Percentiles rank a stretch among this genome's conserved stretches.
phyloP scores from a whole-genome alignment of 163 green algal species.

The Trebouxia gelatinosa region DNA sequence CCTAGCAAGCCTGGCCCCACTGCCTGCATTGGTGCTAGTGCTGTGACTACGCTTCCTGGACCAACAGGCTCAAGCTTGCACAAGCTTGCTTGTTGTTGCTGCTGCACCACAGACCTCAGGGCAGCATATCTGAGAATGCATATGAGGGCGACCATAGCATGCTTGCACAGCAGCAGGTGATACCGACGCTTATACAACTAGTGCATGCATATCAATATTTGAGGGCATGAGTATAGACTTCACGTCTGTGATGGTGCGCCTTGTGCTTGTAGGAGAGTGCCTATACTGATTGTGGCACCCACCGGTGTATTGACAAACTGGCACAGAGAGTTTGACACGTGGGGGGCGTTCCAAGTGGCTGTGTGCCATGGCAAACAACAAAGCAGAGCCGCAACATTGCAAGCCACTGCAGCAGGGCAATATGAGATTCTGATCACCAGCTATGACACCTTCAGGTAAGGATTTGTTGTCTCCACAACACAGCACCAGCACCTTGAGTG shows the following conservation, averaged over 20 bases:
- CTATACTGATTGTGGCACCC: slow-evolving; percentile 64
- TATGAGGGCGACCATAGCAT: too few species aligned
- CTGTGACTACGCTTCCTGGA: slow-evolving; percentile 65
- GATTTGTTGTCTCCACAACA: background rate
- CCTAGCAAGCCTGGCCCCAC: too few species aligned
- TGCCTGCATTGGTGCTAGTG: slow-evolving; percentile 32
- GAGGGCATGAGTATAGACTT: too few species aligned
- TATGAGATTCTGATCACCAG: slow-evolving; percentile 55
- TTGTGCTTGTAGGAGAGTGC: slow-evolving; percentile 30
- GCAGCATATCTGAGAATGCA: too few species aligned
- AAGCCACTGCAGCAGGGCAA: slow-evolving; percentile 9
- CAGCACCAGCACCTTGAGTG: background rate
- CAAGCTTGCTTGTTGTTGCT: too few species aligned
- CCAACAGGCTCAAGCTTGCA: slow-evolving; percentile 37
- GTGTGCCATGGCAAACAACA: slow-evolving; percentile 25
- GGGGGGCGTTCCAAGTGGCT: slow-evolving; percentile 53
- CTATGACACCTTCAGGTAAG: slow-evolving; percentile 47
- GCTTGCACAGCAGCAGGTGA: too few species aligned
- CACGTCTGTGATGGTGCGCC: too few species aligned
- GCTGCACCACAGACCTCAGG: too few species aligned
- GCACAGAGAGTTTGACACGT: slow-evolving; percentile 62
- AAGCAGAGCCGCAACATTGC: slow-evolving; percentile 14
- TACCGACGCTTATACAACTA: too few species aligned
- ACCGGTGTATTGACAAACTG: slow-evolving; percentile 68
- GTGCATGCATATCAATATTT: too few species aligned